Evolutionary conservation across 2,329 filamentous ascomycete species (phyloP).

Genomic region (Botryosphaeria dothidea): DNA sequence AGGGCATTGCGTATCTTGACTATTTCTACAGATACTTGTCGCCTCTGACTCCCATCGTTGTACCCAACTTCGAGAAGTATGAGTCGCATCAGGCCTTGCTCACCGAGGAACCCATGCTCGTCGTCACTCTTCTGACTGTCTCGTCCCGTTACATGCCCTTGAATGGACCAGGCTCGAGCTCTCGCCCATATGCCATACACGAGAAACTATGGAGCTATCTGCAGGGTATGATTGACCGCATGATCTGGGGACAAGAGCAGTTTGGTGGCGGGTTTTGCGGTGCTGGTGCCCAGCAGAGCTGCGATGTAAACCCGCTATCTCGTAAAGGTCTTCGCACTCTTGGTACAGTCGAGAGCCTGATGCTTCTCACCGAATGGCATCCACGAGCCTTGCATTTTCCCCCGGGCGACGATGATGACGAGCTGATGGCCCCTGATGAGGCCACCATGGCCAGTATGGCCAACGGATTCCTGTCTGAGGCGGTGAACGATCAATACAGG

Average conservation of each 20-base stretch:
- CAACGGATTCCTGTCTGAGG: slow-evolving; percentile 10
- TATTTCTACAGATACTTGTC: slow-evolving; percentile 95
- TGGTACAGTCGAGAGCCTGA: slow-evolving; percentile 89
- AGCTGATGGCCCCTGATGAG: slow-evolving; percentile 64
- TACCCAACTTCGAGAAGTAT: slow-evolving; percentile 85
- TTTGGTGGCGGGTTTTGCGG: slow-evolving; percentile 87
- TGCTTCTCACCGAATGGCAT: slow-evolving; percentile 97
- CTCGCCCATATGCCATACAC: slow-evolving; percentile 86
- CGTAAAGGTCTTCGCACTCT: slow-evolving; percentile 77
- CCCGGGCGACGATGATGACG: slow-evolving; percentile 65
- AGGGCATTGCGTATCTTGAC: slow-evolving; percentile 90
- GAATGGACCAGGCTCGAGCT: slow-evolving; percentile 75
- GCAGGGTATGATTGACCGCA: slow-evolving; percentile 90
- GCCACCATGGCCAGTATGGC: slow-evolving; percentile 35
- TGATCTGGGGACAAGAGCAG: slow-evolving; percentile 94
- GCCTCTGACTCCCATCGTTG: slow-evolving; percentile 88
- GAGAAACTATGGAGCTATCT: slow-evolving; percentile 95
- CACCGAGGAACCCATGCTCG: slow-evolving; percentile 88
- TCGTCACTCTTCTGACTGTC: slow-evolving; percentile 88
- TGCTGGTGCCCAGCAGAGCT: slow-evolving; percentile 66
- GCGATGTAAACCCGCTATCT: slow-evolving; percentile 61
- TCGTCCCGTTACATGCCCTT: slow-evolving; percentile 84
- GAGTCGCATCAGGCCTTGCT: slow-evolving; percentile 77
- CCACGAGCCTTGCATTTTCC: slow-evolving; percentile 93
- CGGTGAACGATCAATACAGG: slow-evolving; percentile 32